phyloP scores from a whole-genome alignment of 495 filamentous ascomycete species.

The Xylaria curta region DNA sequence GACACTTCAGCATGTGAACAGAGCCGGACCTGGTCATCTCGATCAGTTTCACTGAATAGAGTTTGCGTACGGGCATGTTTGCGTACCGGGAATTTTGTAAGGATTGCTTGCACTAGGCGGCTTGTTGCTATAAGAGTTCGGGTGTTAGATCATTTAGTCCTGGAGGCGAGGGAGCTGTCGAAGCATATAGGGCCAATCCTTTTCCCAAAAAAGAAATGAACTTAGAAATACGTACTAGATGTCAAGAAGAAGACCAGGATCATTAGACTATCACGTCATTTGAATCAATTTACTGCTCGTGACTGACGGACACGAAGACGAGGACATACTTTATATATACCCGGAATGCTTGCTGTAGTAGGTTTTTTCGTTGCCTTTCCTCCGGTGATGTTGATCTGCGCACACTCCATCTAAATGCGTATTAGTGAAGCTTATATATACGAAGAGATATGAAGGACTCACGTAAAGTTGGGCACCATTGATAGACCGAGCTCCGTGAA shows the following conservation, averaged over 20 bases:
- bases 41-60: neutral
- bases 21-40: neutral
- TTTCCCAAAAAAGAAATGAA: neutral
- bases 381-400: constrained; percentile 56
- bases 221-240: constrained; percentile 5
- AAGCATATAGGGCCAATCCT: neutral
- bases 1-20: constrained; percentile 3
- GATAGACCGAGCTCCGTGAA: constrained; percentile 49
- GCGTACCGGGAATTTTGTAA: constrained; percentile 6
- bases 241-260: constrained; percentile 9
- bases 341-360: constrained; percentile 51
- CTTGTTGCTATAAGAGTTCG: neutral
- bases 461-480: constrained; percentile 60
- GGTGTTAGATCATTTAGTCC: neutral
- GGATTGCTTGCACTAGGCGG: constrained; percentile 7
- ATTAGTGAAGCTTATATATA: constrained; percentile 26
- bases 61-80: too few species aligned
- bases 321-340: constrained; percentile 47
- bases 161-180: neutral
- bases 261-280: neutral
- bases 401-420: constrained; percentile 51
- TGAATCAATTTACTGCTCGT: neutral
- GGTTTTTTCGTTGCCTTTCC: constrained; percentile 44
- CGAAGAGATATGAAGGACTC: constrained; percentile 17
- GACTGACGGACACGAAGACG: neutral